Base-by-base conservation (phyloP, 257 asterid genomes). In the Dorcoceras hygrometricum region DNA sequence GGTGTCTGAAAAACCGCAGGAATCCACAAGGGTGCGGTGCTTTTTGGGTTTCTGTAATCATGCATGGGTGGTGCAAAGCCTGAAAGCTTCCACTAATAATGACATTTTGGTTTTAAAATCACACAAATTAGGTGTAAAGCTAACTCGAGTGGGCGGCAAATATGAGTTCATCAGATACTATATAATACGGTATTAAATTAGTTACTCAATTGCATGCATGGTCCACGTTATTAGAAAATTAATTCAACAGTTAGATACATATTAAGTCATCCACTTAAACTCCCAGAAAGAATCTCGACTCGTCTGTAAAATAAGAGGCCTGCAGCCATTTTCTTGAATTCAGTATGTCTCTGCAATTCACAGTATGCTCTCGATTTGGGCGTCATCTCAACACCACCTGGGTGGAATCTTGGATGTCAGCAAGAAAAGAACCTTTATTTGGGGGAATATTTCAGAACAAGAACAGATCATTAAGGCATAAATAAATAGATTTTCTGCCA, bases 41-140 rank as follows among this genome's bases (percentile, higher is more conserved):
- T 85, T 85, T n/a, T 85, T 69, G 79, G 88, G 86, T 36, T 81
- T 71, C 25, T 81, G 88, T 76, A 86, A 89, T 89, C 83, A 87
- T 90, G 77, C 81, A 76, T 23, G 70, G 70, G 51, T 43, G 51
- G 19, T 43, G 51, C 51, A 43, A 43, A 43, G 51, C 51, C n/a
- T 80, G 82, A 85, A 83, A 85, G 82, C 82, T 77, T 73, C 81
- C 69, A 64, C 78, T 77, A 66, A 69, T 56, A 71, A 76, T 74
- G 63, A 69, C 50, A 39, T 12, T 1, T 63, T 79, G 72, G 57
- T 56, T 70, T 67, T 56, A 64, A 68, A 66, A 70, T 67, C 58
- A 23, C 57, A 58, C 46, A 50, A 62, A 73, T 75, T 77, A 67
- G 65, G 86, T 82, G 87, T 79, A 88, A 86, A 89, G 90, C 63